Percentiles rank a stretch among this genome's conserved stretches.
phyloP scores from a whole-genome alignment of 1,284 basidiomycete species.

The Marasmius sp. region DNA sequence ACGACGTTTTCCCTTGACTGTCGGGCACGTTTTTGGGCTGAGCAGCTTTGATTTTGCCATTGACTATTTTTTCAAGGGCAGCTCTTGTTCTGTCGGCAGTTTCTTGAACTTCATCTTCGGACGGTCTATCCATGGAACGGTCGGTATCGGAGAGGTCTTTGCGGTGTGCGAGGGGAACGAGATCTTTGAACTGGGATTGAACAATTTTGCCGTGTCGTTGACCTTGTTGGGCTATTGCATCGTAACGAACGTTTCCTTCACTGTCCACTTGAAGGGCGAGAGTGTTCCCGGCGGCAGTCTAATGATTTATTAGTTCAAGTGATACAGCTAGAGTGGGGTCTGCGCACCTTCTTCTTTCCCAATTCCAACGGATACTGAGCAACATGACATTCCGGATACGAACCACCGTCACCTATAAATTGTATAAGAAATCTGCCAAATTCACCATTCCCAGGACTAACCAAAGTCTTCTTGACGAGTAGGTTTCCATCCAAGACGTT shows the following conservation, averaged over 20 bases:
- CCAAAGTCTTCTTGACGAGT: conserved; percentile 82
- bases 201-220: conserved; percentile 83
- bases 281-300: conserved; percentile 90
- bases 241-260: conserved; percentile 96
- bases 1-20: conserved; percentile 76
- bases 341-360: conserved; percentile 87
- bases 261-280: conserved; percentile 95
- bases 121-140: conserved; percentile 85
- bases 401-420: conserved; percentile 79
- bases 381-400: conserved; percentile 96
- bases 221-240: conserved; percentile 95
- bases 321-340: background rate
- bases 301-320: conserved; percentile 1
- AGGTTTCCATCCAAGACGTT: conserved; percentile 87
- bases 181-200: conserved; percentile 96
- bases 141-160: conserved; percentile 82
- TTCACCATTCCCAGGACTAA: conserved; percentile 30
- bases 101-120: conserved; percentile 84
- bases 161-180: conserved; percentile 89
- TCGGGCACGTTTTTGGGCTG: conserved; percentile 89
- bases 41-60: conserved; percentile 95
- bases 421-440: conserved; percentile 8
- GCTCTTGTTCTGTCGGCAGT: conserved; percentile 90
- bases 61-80: conserved; percentile 91
- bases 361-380: conserved; percentile 97